phyloP scores from a whole-genome alignment of 2,329 filamentous ascomycete genomes.

The Fusarium chuoi region DNA sequence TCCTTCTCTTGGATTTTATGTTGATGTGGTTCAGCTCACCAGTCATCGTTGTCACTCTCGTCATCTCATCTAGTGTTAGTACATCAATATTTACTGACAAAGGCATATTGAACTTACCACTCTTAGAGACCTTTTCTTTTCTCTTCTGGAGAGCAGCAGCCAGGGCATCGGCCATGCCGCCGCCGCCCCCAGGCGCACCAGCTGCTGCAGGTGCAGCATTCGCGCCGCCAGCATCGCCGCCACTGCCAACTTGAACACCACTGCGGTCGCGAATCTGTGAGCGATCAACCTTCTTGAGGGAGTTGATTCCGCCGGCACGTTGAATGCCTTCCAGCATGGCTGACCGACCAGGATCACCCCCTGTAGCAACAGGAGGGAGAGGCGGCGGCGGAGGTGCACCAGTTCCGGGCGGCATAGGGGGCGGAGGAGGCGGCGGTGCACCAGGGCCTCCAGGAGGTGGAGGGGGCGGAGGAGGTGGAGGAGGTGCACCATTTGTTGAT shows the following conservation, averaged over 20 bases:
- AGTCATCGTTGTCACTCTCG: slow-evolving; percentile 80
- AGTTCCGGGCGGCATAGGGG: neutral
- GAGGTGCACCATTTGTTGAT: slow-evolving; percentile 47
- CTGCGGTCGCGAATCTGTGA: slow-evolving; percentile 78
- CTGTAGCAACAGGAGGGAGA: slow-evolving; percentile 55
- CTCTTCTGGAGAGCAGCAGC: slow-evolving; percentile 81
- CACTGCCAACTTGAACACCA: slow-evolving; percentile 63
- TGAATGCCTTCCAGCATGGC: slow-evolving; percentile 79
- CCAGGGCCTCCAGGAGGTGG: slow-evolving; percentile 53
- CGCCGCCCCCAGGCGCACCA: slow-evolving; percentile 64
- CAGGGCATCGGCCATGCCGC: slow-evolving; percentile 83
- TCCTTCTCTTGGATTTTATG: slow-evolving; percentile 24
- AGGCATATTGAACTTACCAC: slow-evolving; percentile 74
- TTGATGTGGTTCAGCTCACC: slow-evolving; percentile 53
- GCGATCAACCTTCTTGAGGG: slow-evolving; percentile 80
- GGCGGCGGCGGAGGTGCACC: slow-evolving; percentile 50
- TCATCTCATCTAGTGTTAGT: slow-evolving; percentile 66
- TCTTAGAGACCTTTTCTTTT: slow-evolving; percentile 94
- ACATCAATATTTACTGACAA: neutral
- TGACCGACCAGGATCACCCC: slow-evolving; percentile 58
- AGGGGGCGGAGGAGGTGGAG: slow-evolving; percentile 65
- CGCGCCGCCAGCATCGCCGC: slow-evolving; percentile 63
- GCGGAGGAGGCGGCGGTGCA: slow-evolving; percentile 44
- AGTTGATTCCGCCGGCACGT: slow-evolving; percentile 71
- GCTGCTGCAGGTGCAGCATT: slow-evolving; percentile 62